Evolutionary conservation across 2,329 filamentous ascomycete genomes (phyloP).

Genomic region (Aspergillus neoniger): DNA sequence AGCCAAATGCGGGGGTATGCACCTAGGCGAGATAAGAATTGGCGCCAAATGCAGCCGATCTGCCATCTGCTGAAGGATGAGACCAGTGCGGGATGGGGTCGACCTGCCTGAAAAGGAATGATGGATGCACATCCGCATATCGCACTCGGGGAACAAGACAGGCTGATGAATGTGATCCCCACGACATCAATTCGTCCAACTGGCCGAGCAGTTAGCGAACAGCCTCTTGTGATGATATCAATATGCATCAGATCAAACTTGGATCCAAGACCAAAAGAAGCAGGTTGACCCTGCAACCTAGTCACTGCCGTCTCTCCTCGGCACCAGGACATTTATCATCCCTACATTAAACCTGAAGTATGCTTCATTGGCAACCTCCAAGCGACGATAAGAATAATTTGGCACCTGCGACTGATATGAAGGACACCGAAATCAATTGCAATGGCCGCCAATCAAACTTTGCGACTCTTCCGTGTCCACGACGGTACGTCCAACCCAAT

Average conservation of each 20-base stretch:
- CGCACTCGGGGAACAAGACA: background rate
- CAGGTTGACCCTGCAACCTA: background rate
- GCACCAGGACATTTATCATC: background rate
- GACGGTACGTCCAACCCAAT: slow-evolving; percentile 7
- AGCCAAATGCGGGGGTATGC: background rate
- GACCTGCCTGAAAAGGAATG: slow-evolving; percentile 21
- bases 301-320: background rate
- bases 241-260: background rate
- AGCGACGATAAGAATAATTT: background rate
- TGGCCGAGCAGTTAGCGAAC: background rate
- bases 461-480: slow-evolving; percentile 15
- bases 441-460: background rate
- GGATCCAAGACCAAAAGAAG: background rate
- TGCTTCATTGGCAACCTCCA: background rate
- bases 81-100: slow-evolving; percentile 16
- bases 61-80: background rate
- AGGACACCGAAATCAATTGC: background rate
- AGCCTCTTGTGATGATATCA: background rate
- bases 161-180: background rate
- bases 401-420: background rate
- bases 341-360: background rate
- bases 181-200: background rate
- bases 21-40: background rate
- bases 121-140: background rate
- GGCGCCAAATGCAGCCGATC: background rate